Evolutionary conservation across 371 early-diverging fungal genomes (phyloP), one percentile per base, ranked within the genome.

Genomic region (Mortierella sp.): DNA sequence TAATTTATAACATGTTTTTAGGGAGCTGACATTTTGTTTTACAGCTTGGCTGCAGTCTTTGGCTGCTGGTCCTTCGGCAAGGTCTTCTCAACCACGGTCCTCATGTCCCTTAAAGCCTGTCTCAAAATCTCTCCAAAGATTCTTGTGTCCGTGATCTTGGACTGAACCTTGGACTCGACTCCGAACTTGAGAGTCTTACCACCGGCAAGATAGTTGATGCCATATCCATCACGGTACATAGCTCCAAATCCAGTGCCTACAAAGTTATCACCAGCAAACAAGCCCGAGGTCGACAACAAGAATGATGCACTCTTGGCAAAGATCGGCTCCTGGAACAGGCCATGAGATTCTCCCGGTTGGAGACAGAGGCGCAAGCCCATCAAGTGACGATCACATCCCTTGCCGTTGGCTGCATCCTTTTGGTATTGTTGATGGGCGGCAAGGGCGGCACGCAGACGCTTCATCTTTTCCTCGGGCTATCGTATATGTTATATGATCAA

Each of bases 371-470:
- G 85, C 12, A 97, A 83, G 1, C 92, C 95, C 32, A 97, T 59
- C 17, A 97, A 60, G 65, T 97, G 96, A 7, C 97, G 86, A 73
- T 97, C 97, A 37, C 90, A 83, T 0, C 94, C 97, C 49, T 82
- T 73, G 0, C 96, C 97, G 9, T 89, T 76, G 12, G 89, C 84
- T 1, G 94, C 91, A n/a, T 83, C 83, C 32, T 60, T 63, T 5
- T 90, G 84, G 59, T 92, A 90, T 12, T 76, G 58, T n/a, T 82
- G 81, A 70, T 97, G 97, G 26, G 84, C 76, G 2, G 67, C 72
- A 12, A 86, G 78, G 0, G 97, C 97, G 15, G 79, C 79, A 15
- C 78, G 82, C 7, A 96, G 78, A 2, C 84, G 72, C 2, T 79
- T 79, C 53, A 88, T 83, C 72, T 89, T 91, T 6, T 91, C 86